phyloP scores from a whole-genome alignment of 352 stramenopile genomes.

The Phytophthora rubi region DNA sequence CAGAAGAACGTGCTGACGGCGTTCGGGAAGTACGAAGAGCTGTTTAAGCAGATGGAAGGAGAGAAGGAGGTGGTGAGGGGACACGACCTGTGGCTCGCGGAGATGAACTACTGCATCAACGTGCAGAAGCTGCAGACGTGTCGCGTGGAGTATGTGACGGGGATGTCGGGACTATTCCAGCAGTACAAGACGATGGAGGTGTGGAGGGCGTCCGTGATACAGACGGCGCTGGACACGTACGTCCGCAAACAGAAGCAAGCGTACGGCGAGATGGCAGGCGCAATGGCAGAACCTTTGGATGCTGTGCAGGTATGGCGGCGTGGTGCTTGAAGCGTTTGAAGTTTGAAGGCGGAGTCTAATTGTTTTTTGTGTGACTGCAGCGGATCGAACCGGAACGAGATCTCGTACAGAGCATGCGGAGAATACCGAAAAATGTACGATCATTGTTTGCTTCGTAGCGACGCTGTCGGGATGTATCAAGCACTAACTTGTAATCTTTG shows the following conservation, averaged over 20 bases:
- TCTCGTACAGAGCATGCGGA: conserved; percentile 74
- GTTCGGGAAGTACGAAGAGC: conserved; percentile 64
- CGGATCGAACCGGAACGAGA: conserved; percentile 82
- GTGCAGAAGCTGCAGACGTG: conserved; percentile 69
- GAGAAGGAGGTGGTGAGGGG: conserved; percentile 24
- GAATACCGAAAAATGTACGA: conserved; percentile 84
- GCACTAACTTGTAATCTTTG: conserved; percentile 3
- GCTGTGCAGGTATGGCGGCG: conserved; percentile 54
- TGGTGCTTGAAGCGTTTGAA: not conserved
- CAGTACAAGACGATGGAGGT: conserved; percentile 87
- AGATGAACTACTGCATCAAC: conserved; percentile 77
- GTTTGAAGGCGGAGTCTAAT: not conserved
- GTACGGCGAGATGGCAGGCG: conserved; percentile 71
- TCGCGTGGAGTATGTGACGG: conserved; percentile 82
- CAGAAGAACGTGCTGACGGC: conserved; percentile 63
- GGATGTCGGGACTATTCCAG: conserved; percentile 83
- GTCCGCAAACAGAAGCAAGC: conserved; percentile 83
- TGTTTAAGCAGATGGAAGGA: conserved; percentile 69
- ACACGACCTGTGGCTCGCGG: conserved; percentile 73
- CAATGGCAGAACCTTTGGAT: conserved; percentile 71
- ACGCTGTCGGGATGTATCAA: not conserved
- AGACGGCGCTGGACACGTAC: conserved; percentile 80
- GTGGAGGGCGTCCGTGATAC: conserved; percentile 69
- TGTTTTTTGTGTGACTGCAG: conserved; percentile 33
- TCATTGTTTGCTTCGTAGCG: not conserved